Base-by-base conservation (phyloP, 1,139 yeast species). In the Magnusiomyces clavatus region DNA sequence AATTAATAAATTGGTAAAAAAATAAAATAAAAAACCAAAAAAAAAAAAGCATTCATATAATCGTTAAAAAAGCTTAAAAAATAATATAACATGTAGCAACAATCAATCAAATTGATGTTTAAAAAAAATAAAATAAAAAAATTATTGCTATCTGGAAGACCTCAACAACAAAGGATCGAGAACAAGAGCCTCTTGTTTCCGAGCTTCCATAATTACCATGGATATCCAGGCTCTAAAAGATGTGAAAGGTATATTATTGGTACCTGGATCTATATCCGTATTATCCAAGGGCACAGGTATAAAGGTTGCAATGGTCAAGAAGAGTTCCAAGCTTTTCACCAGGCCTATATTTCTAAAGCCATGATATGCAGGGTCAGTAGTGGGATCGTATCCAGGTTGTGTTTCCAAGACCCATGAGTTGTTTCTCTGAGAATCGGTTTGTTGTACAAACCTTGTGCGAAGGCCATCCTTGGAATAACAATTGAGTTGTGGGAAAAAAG, bases 201-300 rank as follows among this genome's bases (percentile, higher is more conserved):
- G 39, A 10, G 43, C 47, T 24, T 51, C 53, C 55, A 53, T 53
- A 31, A 52, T 47, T 11, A 51, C 19, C 6, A 53, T 48, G 1
- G 52, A 44, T 34, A 51, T 48, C 54, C 55, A 51, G 2, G 52
- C 52, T 36, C 50, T 36, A 40, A 51, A 52, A 2, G 54, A 43
- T 10, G 46, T 46, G 4, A 52, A 34, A 1, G 54, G 52, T 16
- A 52, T 24, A n/a, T 43, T 37, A 16, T 31, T 16, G 13, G 48
- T 29, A 5, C 10, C 11, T 19, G 43, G 43, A 31, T 46, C 48
- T 13, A 8, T 14, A 8, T 36, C 29, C 10, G 48, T 17, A 5
- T 35, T 29, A 13, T 46, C 48, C 24, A 46, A 24, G 31, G 48
- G 48, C 3, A 46, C 48, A 2, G 48, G 48, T 13, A 46, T 2